Evolutionary conservation across 2,329 filamentous ascomycete genomes (phyloP), one percentile per base, ranked within the genome.

Genomic region (Pseudonectria buxi): DNA sequence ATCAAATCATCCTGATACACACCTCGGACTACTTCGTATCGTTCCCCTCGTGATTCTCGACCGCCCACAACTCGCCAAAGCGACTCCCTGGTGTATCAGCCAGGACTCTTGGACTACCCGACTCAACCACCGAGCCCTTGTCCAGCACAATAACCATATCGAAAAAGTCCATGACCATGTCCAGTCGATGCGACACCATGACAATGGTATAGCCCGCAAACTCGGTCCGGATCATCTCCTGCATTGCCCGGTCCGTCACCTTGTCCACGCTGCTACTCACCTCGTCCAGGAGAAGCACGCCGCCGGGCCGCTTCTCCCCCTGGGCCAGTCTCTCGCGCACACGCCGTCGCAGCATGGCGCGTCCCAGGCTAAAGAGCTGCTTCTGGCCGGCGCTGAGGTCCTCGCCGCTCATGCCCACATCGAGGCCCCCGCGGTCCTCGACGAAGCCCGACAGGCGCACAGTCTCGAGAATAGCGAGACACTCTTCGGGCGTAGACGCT

Each of bases 341-440:
- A 1, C 48, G 33, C 2, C 49, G 38, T 4, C 69, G 58, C 7
- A 83, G 54, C 13, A 82, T 63, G 0, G 76, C 78, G 1, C 78
- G 58, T 0, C 73, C 78, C 1, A 84, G 65, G 43, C 71, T 77
- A 45, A 84, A 79, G 0, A 83, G 63, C 47, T 83, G 79, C 29
- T 69, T 69, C 53, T 83, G 78, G 0, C 80, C 80, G 24, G 72
- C 68, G 5, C 67, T 72, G 6, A 79, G 59, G 33, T 64, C 60
- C 6, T 71, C 63, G 2, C 66, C 57, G n/a, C 63, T 61, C 43
- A 81, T 65, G 2, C 39, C 45, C 0, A 51, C 50, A 3, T 49
- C 42, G 0, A 68, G 41, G 1, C 63, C 63, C 3, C 63, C 63
- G 3, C 53, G 47, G 4, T 56, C 50, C 1, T 49, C 30, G 1